Evolutionary conservation across 495 filamentous ascomycete genomes (phyloP).

Genomic region (Penicillium cinerascens): DNA sequence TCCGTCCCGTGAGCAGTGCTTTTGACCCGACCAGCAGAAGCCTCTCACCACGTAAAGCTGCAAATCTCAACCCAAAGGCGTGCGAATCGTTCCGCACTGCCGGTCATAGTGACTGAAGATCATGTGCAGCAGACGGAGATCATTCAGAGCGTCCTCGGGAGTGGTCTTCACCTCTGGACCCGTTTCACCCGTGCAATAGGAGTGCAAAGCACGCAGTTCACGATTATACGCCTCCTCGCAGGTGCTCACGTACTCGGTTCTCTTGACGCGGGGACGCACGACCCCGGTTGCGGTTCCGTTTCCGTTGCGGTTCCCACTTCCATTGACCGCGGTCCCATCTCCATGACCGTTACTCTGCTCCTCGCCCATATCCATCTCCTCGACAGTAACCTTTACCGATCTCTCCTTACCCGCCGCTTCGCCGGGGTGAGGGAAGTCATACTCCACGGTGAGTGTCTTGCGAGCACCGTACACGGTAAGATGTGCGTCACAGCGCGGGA

Average conservation of each 20-base stretch:
- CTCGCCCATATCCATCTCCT: constrained; percentile 31
- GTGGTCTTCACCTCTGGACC: constrained; percentile 45
- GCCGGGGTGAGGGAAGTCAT: constrained; percentile 49
- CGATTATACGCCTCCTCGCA: constrained; percentile 52
- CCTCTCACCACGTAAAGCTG: not conserved
- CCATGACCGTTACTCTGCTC: not conserved
- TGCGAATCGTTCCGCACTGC: constrained; percentile 42
- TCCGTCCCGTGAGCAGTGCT: not conserved
- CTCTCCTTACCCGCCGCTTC: constrained; percentile 26
- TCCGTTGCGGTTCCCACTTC: not conserved
- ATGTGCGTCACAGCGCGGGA: constrained; percentile 56
- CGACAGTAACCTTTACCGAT: constrained; percentile 47
- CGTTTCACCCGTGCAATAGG: constrained; percentile 35
- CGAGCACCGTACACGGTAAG: constrained; percentile 48
- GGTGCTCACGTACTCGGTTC: constrained; percentile 35
- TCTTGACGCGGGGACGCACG: constrained; percentile 12
- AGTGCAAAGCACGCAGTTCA: constrained; percentile 48
- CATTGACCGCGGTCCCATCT: not conserved
- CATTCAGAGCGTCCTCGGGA: constrained; percentile 45
- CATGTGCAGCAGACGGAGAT: constrained; percentile 37
- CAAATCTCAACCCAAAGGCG: constrained; percentile 30
- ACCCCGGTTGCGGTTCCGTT: not conserved
- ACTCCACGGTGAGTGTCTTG: constrained; percentile 47
- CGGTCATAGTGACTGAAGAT: constrained; percentile 43
- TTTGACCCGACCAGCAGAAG: not conserved